Base-by-base conservation (phyloP, 1,284 basidiomycete species). In the Trametes sp. region DNA sequence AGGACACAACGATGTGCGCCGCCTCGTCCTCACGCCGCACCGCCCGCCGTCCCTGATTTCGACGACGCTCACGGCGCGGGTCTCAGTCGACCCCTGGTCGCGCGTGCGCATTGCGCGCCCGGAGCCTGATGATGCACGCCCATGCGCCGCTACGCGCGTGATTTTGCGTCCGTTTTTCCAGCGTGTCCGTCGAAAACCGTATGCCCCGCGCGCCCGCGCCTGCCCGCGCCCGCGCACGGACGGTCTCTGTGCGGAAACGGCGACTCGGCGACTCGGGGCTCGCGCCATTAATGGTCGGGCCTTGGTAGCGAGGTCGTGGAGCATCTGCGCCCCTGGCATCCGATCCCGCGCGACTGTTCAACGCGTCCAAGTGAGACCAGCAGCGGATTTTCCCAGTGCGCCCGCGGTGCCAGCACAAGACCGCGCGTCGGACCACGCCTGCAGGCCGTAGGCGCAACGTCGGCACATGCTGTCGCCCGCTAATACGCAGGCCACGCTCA, bases 31-130 rank as follows among this genome's bases (percentile, higher is more conserved):
- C 19, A n/a, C 50, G 23, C 29, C 51, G 35, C 51, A 28, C 14
- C 51, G 36, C 36, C 51, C 50, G 33, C 33, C 50, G 31, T n/a
- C 21, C 50, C 31, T 52, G 50, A 52, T 36, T 35, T 52, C 50
- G 50, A 52, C 49, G 49, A 33, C 26, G 49, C 8, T n/a, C n/a
- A n/a, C n/a, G n/a, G n/a, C n/a, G n/a, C n/a, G n/a, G n/a, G n/a
- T n/a, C n/a, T n/a, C n/a, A n/a, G n/a, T n/a, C n/a, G n/a, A n/a
- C n/a, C n/a, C n/a, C n/a, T n/a, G n/a, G n/a, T n/a, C n/a, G n/a
- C n/a, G n/a, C n/a, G n/a, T n/a, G n/a, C n/a, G n/a, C n/a, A n/a
- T n/a, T n/a, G n/a, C n/a, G n/a, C n/a, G n/a, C n/a, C n/a, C n/a
- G n/a, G n/a, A n/a, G 31, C 31, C 6, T 33, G 31, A 5, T 33